Conservation (phyloP, 306 rosid genomes). For the Ormosia semicastrata region DNA sequence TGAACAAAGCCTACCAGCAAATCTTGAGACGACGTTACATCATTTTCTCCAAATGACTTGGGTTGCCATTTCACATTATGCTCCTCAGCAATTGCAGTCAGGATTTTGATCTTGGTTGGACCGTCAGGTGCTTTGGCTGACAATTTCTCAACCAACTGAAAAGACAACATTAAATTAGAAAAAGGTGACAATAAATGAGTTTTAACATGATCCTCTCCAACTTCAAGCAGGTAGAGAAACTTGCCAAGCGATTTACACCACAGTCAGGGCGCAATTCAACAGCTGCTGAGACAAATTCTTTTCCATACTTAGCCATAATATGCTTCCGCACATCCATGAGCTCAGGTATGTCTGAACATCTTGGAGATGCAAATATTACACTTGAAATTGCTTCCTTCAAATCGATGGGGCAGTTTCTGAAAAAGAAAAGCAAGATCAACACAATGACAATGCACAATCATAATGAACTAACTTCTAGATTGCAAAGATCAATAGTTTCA, state of each 20-base stretch:
- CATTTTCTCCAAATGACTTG: slow-evolving; percentile 41
- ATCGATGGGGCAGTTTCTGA: slow-evolving; percentile 69
- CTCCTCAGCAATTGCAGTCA: slow-evolving; percentile 66
- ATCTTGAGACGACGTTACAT: slow-evolving; percentile 33
- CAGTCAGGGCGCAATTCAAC: slow-evolving; percentile 69
- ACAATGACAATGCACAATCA: background rate
- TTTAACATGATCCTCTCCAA: background rate
- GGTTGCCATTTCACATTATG: slow-evolving; percentile 67
- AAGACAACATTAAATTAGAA: slow-evolving; percentile 16
- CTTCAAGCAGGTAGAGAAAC: slow-evolving; percentile 12
- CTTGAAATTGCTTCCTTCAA: slow-evolving; percentile 78
- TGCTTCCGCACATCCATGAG: slow-evolving; percentile 57
- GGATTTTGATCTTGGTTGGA: slow-evolving; percentile 52
- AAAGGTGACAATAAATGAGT: background rate
- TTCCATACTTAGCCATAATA: slow-evolving; percentile 63
- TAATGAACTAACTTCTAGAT: background rate
- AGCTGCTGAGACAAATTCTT: slow-evolving; percentile 58
- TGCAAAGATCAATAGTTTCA: background rate
- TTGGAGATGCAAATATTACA: slow-evolving; percentile 65
- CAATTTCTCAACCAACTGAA: slow-evolving; percentile 70
- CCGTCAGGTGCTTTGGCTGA: slow-evolving; percentile 72
- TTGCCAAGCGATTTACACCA: slow-evolving; percentile 75
- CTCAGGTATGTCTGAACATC: slow-evolving; percentile 71
- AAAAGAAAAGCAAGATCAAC: background rate
- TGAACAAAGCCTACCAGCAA: slow-evolving; percentile 40